phyloP scores from a whole-genome alignment of 2,329 filamentous ascomycete genomes.

The Xylaria sp. region DNA sequence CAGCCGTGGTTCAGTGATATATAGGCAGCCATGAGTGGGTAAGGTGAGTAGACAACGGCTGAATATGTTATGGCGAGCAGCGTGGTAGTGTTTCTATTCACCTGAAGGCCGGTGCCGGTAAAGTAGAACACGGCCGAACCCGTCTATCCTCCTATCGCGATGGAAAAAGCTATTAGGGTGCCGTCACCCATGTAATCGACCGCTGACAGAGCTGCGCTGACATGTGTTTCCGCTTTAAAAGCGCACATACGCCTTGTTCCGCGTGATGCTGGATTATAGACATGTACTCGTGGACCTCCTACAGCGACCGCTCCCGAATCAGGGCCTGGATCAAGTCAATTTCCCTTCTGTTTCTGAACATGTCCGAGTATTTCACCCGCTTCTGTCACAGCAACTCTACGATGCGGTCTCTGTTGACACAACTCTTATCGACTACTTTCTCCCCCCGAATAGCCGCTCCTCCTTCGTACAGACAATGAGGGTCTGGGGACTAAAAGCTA shows the following conservation, averaged over 20 bases:
- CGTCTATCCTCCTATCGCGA: constrained; percentile 1
- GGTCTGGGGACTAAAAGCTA: background rate
- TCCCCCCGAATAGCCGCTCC: background rate
- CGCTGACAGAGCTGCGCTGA: background rate
- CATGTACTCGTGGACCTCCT: background rate
- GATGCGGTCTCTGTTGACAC: background rate
- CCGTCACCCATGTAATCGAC: constrained; percentile 4
- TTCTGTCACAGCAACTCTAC: background rate
- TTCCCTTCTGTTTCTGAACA: background rate
- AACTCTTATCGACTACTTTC: background rate
- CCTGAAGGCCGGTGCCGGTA: constrained; percentile 1
- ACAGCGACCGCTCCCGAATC: background rate
- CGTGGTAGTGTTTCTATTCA: background rate
- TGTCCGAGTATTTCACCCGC: background rate
- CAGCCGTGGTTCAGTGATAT: background rate
- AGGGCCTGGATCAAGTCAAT: constrained; percentile 1
- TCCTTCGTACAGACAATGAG: background rate
- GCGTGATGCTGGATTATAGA: background rate
- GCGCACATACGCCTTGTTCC: background rate
- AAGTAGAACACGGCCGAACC: constrained; percentile 1
- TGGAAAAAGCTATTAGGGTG: background rate
- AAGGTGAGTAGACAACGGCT: background rate
- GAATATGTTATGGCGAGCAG: constrained; percentile 2
- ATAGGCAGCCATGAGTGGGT: background rate
- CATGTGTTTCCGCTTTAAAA: background rate